Base-by-base conservation (phyloP, 2,329 filamentous ascomycete species). In the Aspergillus hortae region DNA sequence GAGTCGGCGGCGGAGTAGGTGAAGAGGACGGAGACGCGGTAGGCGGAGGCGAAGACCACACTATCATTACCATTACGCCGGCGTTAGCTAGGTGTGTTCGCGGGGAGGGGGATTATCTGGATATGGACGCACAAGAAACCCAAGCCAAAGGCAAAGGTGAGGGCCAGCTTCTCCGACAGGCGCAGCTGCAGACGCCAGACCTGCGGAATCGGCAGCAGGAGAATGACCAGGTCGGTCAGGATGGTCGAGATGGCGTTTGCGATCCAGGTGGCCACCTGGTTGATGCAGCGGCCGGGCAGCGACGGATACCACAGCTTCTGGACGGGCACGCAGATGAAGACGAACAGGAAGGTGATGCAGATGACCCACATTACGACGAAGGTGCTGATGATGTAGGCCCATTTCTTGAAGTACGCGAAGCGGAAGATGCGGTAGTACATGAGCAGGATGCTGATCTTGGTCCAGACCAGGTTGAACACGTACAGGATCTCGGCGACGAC, bases 401-500 rank as follows among this genome's bases (percentile, higher is more conserved):
- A 64, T 51, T 45, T 55, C 46, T 65, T 64, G 59, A 65, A 64
- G 52, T 57, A 61, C 10, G 58, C 44, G 25, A 65, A 59, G 38
- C 44, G 59, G 56, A 65, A 65, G 51, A 65, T 64, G 17, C 63
- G 61, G 43, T 65, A 65, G 57, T 65, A 65, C 57, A 65, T 59
- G 40, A 65, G 53, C 19, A 65, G 53, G 38, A 65, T 63, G 54
- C 56, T 52, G 38, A 65, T 19, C 19, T 65, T 65, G 42, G 62
- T 65, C 61, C 61, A 65, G 43, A 63, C 61, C 12, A 64, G 57
- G 50, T 65, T 65, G 57, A 58, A 65, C n/a, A 67, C 67, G 44
- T 74, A 73, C 51, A 73, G 71, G 48, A 70, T 66, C 49, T 74
- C 69, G 36, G 70, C 69, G 19, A 70, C 70, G 42, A 71, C 66